Evolutionary conservation across 805 yeast species (phyloP).

Genomic region (Teunomyces atbi): DNA sequence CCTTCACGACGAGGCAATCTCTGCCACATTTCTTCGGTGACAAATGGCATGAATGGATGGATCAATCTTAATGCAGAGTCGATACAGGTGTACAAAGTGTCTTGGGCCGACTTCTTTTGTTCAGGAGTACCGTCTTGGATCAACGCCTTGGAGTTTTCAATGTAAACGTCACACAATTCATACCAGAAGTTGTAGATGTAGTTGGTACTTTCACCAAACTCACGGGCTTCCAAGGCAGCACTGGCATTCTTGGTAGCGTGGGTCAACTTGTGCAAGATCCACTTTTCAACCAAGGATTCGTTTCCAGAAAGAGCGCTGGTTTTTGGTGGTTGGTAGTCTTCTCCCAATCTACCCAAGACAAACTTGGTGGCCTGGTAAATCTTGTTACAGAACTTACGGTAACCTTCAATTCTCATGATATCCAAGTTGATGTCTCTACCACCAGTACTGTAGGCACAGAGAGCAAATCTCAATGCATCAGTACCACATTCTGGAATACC

Average conservation of each 20-base stretch:
- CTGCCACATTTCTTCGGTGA: slow-evolving; percentile 99
- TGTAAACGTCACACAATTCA: slow-evolving; percentile 95
- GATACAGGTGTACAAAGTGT: slow-evolving; percentile 88
- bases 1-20: slow-evolving; percentile 85
- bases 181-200: slow-evolving; percentile 94
- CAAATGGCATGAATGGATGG: slow-evolving; percentile 98
- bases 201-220: slow-evolving; percentile 83
- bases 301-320: slow-evolving; percentile 62
- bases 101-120: slow-evolving; percentile 87
- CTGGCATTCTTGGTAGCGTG: slow-evolving; percentile 64
- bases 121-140: slow-evolving; percentile 86
- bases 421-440: slow-evolving; percentile 97
- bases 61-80: slow-evolving; percentile 89
- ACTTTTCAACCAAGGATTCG: slow-evolving; percentile 90
- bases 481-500: slow-evolving; percentile 99
- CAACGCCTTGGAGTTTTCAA: slow-evolving; percentile 92
- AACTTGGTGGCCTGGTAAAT: slow-evolving; percentile 98
- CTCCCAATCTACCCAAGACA: slow-evolving; percentile 89
- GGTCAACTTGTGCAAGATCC: slow-evolving; percentile 89
- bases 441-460: slow-evolving; percentile 98
- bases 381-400: slow-evolving; percentile 99
- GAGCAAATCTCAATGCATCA: slow-evolving; percentile 95
- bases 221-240: slow-evolving; percentile 74
- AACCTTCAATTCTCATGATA: slow-evolving; percentile 95
- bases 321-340: slow-evolving; percentile 80